These are phyloP conservation scores for Coemansia sp. DNA, from an alignment of 192 early-diverging fungal species.

Conservation along the genomic window DNA sequence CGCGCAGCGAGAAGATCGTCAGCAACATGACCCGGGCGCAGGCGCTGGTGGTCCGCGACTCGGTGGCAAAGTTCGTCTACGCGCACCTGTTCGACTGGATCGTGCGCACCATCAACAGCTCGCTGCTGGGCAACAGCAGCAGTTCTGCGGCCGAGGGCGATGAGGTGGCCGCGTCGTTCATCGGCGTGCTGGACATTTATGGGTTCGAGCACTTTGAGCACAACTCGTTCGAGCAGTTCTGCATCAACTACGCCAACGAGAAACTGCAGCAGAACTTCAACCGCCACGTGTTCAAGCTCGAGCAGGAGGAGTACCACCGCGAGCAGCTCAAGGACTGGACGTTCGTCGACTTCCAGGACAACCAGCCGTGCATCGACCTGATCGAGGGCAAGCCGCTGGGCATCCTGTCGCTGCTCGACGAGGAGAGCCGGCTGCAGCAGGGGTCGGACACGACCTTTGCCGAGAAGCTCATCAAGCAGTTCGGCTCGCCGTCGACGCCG, in stretches of 20 bases:
- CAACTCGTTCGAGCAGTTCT: slow-evolving; percentile 99
- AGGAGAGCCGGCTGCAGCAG: slow-evolving; percentile 86
- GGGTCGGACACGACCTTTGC: slow-evolving; percentile 85
- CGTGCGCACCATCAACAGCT: slow-evolving; percentile 84
- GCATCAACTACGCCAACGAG: slow-evolving; percentile 97
- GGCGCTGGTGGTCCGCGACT: slow-evolving; percentile 82
- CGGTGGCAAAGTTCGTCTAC: slow-evolving; percentile 97
- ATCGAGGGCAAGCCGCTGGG: slow-evolving; percentile 91
- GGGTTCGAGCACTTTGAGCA: slow-evolving; percentile 99
- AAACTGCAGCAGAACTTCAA: slow-evolving; percentile 99
- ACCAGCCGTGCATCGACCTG: slow-evolving; percentile 97
- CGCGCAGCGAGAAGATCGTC: slow-evolving; percentile 91
- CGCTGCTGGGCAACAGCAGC: slow-evolving; percentile 55
- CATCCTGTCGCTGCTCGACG: slow-evolving; percentile 94
- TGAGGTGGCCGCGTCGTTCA: slow-evolving; percentile 65
- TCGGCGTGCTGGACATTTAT: slow-evolving; percentile 99
- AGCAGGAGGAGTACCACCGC: slow-evolving; percentile 97
- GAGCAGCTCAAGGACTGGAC: slow-evolving; percentile 95
- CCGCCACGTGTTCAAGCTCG: slow-evolving; percentile 97
- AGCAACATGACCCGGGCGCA: slow-evolving; percentile 73
- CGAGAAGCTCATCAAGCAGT: slow-evolving; percentile 89
- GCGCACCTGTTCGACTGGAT: slow-evolving; percentile 96
- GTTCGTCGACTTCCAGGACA: slow-evolving; percentile 99
- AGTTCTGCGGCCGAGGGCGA: slow-evolving; percentile 4
- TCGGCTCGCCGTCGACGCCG: slow-evolving; percentile 36